Percentiles rank a stretch among this genome's conserved stretches.
Conservation (phyloP, 495 filamentous ascomycete species). For the Xylaria venustula region DNA sequence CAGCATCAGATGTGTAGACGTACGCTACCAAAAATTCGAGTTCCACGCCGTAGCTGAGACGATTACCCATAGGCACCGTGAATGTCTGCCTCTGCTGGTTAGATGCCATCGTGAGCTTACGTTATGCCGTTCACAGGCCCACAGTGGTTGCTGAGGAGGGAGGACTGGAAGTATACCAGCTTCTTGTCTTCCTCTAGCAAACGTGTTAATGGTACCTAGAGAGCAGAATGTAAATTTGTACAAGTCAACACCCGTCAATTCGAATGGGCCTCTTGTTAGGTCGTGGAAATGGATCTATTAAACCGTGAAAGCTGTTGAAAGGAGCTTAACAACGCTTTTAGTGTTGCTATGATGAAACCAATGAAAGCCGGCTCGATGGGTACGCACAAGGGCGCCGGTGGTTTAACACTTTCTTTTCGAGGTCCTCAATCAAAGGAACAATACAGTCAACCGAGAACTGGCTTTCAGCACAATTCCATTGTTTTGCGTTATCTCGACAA, state of each 20-base stretch:
- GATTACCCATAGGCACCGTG: constrained; percentile 19
- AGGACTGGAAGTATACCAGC: constrained; percentile 1
- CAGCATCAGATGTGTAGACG: constrained; percentile 1
- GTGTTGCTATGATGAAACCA: neutral
- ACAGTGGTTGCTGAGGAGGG: neutral
- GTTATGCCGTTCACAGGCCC: neutral
- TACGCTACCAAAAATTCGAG: constrained; percentile 30
- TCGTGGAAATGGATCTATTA: neutral
- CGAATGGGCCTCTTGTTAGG: neutral
- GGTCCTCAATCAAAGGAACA: neutral
- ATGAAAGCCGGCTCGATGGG: neutral
- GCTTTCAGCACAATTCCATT: constrained; percentile 5
- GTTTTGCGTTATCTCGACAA: neutral
- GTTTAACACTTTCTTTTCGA: neutral
- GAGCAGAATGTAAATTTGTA: neutral
- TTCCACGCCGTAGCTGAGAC: constrained; percentile 24
- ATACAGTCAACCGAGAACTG: neutral
- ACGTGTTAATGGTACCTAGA: neutral
- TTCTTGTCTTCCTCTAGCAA: constrained; percentile 1
- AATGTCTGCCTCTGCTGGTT: constrained; percentile 10
- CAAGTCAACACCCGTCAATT: neutral
- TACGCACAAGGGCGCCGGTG: neutral
- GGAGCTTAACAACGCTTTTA: neutral
- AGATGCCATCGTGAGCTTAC: constrained; percentile 13
- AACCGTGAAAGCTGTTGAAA: neutral